phyloP scores from a whole-genome alignment of 2,329 filamentous ascomycete species.

The Diaporthe batatas region DNA sequence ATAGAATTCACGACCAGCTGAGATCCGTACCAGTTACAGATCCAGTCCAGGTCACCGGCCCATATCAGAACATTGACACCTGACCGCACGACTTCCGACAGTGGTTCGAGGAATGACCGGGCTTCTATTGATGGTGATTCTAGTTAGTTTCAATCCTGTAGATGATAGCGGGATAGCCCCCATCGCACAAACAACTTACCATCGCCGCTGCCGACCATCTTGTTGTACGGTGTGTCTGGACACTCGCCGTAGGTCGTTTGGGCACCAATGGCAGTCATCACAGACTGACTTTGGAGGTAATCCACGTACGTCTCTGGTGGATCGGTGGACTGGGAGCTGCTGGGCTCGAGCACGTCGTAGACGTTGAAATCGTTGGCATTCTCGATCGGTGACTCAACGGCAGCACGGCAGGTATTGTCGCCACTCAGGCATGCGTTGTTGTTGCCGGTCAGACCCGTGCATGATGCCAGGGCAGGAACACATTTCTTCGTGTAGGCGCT shows the following conservation, averaged over 20 bases:
- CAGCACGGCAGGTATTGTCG: slow-evolving; percentile 47
- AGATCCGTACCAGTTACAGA: slow-evolving; percentile 70
- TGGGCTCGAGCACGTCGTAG: slow-evolving; percentile 56
- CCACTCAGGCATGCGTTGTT: slow-evolving; percentile 51
- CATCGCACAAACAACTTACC: slow-evolving; percentile 2
- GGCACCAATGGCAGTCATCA: slow-evolving; percentile 61
- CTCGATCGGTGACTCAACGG: slow-evolving; percentile 46
- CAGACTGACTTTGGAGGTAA: slow-evolving; percentile 55
- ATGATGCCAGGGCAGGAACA: slow-evolving; percentile 43
- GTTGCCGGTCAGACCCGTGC: slow-evolving; percentile 45
- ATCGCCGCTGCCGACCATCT: slow-evolving; percentile 58
- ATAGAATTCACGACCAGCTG: slow-evolving; percentile 61
- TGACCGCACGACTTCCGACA: slow-evolving; percentile 60
- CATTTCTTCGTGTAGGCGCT: slow-evolving; percentile 46
- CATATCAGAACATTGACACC: slow-evolving; percentile 65
- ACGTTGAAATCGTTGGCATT: slow-evolving; percentile 55
- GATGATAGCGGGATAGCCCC: no score
- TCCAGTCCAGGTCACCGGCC: slow-evolving; percentile 70
- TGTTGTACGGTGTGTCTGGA: slow-evolving; percentile 51
- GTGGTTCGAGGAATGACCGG: slow-evolving; percentile 58
- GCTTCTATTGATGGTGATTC: slow-evolving; percentile 47
- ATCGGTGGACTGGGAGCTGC: slow-evolving; percentile 53
- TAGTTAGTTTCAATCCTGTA: neutral
- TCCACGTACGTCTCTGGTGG: slow-evolving; percentile 56
- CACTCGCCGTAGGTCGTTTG: slow-evolving; percentile 57